phyloP scores from a whole-genome alignment of 495 filamentous ascomycete genomes.

The Tuber umbilicatum region DNA sequence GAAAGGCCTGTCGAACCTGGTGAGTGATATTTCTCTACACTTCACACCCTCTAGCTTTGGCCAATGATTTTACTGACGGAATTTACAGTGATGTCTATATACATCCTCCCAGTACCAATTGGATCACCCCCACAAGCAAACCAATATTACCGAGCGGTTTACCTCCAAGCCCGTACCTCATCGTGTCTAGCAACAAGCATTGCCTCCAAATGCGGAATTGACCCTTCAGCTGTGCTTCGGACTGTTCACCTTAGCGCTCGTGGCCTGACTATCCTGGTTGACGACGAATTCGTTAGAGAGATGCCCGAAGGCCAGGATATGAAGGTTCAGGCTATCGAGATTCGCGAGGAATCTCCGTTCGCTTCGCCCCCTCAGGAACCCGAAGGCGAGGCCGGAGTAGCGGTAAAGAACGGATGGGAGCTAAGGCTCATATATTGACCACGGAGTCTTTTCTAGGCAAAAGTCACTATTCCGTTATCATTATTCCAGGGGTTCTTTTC shows the following conservation, averaged over 20 bases:
- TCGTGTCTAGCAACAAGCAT: conserved; percentile 64
- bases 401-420: conserved; percentile 45
- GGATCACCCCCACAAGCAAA: conserved; percentile 49
- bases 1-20: conserved; percentile 64
- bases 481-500: conserved; percentile 9
- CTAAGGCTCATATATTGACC: conserved; percentile 38
- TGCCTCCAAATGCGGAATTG: conserved; percentile 69
- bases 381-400: conserved; percentile 43
- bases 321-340: conserved; percentile 47
- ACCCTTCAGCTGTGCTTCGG: conserved; percentile 60
- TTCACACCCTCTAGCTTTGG: neutral
- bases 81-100: conserved; percentile 73
- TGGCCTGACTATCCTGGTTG: conserved; percentile 75
- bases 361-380: conserved; percentile 40
- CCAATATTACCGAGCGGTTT: conserved; percentile 77
- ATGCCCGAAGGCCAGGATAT: conserved; percentile 89
- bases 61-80: conserved; percentile 22
- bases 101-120: conserved; percentile 58
- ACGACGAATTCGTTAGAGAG: conserved; percentile 84
- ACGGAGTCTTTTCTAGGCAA: neutral
- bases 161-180: conserved; percentile 68
- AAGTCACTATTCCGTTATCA: neutral
- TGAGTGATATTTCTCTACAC: conserved; percentile 43
- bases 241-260: conserved; percentile 63
- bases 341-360: conserved; percentile 36